phyloP scores from a whole-genome alignment of 2,329 filamentous ascomycete genomes.

The Beauveria varroae region DNA sequence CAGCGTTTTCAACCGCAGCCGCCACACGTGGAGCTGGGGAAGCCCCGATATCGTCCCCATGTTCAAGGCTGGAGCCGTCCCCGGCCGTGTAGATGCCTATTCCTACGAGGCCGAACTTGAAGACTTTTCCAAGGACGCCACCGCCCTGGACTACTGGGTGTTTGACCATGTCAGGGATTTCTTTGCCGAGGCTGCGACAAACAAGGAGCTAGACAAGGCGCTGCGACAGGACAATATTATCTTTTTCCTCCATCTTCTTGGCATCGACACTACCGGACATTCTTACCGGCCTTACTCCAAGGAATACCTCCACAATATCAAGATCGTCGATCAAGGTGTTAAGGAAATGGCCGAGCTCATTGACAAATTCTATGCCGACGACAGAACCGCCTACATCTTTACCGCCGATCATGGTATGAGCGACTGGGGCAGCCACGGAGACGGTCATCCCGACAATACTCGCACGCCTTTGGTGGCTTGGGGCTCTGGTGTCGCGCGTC shows the following conservation, averaged over 20 bases:
- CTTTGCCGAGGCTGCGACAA: constrained; percentile 71
- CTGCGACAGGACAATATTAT: constrained; percentile 80
- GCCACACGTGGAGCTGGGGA: constrained; percentile 98
- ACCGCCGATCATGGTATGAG: constrained; percentile 99
- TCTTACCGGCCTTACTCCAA: constrained; percentile 82
- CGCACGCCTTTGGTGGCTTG: constrained; percentile 86
- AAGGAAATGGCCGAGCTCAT: constrained; percentile 75
- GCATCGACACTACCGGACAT: constrained; percentile 86
- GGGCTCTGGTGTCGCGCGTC: constrained; percentile 83
- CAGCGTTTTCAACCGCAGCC: constrained; percentile 94
- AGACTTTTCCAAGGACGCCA: constrained; percentile 80
- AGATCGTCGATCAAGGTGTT: constrained; percentile 87
- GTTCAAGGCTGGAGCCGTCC: constrained; percentile 89
- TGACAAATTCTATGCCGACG: constrained; percentile 76
- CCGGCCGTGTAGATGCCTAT: constrained; percentile 79
- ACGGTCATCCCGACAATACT: constrained; percentile 95
- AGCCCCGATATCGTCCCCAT: constrained; percentile 96
- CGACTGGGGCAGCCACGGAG: constrained; percentile 97
- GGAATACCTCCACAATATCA: constrained; percentile 91
- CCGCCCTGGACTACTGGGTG: constrained; percentile 83
- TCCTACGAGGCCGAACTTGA: constrained; percentile 79
- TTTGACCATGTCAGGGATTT: constrained; percentile 88
- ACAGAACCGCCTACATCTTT: constrained; percentile 88
- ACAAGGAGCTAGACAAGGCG: constrained; percentile 64
- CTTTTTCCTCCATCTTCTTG: constrained; percentile 91